Percentiles rank a stretch among this genome's conserved stretches.
phyloP scores from a whole-genome alignment of 2,329 filamentous ascomycete genomes.

The Hymenoscyphus fraxineus region DNA sequence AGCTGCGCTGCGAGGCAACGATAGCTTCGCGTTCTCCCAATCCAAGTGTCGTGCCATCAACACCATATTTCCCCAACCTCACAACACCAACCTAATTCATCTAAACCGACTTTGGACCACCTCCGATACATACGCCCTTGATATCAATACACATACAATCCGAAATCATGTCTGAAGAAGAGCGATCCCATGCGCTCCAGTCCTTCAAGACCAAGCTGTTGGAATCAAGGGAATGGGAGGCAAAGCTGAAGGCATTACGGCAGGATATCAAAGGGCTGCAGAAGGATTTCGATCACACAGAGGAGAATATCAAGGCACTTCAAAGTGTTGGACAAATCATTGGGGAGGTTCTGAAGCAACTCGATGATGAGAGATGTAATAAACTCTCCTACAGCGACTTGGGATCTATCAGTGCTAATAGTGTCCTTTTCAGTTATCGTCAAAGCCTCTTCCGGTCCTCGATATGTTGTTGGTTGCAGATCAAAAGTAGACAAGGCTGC shows the following conservation, averaged over 20 bases:
- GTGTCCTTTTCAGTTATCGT: conserved; percentile 70
- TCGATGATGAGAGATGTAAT: conserved; percentile 97
- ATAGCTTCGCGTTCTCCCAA: conserved; percentile 15
- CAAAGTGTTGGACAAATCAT: conserved; percentile 99
- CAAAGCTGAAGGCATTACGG: conserved; percentile 90
- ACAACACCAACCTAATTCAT: conserved; percentile 6
- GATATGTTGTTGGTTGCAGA: conserved; percentile 97
- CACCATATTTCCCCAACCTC: conserved; percentile 3
- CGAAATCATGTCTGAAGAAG: conserved; percentile 42
- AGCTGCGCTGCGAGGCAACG: conserved; percentile 8
- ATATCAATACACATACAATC: conserved; percentile 2
- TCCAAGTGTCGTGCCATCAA: conserved; percentile 1
- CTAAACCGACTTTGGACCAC: background rate
- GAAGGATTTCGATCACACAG: conserved; percentile 92
- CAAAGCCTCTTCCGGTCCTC: conserved; percentile 92
- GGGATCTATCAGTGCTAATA: conserved; percentile 20
- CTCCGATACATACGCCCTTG: background rate
- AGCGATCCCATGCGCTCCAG: conserved; percentile 65
- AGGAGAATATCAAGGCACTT: conserved; percentile 98
- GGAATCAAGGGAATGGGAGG: conserved; percentile 97
- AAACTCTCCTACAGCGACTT: conserved; percentile 19
- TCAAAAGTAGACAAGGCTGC: conserved; percentile 97
- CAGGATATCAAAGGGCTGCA: conserved; percentile 95
- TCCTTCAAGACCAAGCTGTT: conserved; percentile 78
- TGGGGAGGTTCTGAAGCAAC: conserved; percentile 96